Conservation (phyloP, 2,329 filamentous ascomycete species). For the Neofusicoccum kwambonambiense region DNA sequence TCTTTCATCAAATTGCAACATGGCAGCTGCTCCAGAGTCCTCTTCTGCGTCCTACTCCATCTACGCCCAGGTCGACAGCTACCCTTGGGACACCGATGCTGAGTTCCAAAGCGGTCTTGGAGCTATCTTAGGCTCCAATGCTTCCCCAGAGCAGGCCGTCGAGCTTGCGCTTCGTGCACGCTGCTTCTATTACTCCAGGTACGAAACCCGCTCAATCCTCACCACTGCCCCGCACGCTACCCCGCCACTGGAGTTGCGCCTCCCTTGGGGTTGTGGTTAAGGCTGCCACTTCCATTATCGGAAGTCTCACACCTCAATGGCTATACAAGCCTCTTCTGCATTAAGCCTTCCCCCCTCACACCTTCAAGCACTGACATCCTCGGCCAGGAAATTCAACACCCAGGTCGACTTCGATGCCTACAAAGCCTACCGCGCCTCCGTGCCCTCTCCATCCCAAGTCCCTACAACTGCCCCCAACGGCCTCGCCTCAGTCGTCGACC, state of each 20-base stretch:
- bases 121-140: constrained; percentile 61
- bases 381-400: constrained; percentile 42
- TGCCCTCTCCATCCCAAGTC: background rate
- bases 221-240: background rate
- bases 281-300: too few relatives aligned
- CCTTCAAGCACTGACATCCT: constrained; percentile 23
- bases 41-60: constrained; percentile 7
- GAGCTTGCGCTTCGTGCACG: constrained; percentile 65
- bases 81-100: constrained; percentile 66
- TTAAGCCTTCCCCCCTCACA: background rate
- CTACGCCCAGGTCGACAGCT: constrained; percentile 63
- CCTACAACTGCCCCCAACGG: background rate
- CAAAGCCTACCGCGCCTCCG: constrained; percentile 57
- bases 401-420: constrained; percentile 67
- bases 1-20: background rate
- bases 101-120: constrained; percentile 67
- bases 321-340: too few relatives aligned
- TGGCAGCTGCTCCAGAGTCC: background rate
- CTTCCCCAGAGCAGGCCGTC: constrained; percentile 50
- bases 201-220: constrained; percentile 2
- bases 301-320: too few relatives aligned
- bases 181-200: constrained; percentile 65
- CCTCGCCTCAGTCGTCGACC: background rate
- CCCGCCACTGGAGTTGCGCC: background rate
- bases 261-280: background rate